Evolutionary conservation across 768 basidiomycete species (phyloP).

Genomic region (Suillus plorans): DNA sequence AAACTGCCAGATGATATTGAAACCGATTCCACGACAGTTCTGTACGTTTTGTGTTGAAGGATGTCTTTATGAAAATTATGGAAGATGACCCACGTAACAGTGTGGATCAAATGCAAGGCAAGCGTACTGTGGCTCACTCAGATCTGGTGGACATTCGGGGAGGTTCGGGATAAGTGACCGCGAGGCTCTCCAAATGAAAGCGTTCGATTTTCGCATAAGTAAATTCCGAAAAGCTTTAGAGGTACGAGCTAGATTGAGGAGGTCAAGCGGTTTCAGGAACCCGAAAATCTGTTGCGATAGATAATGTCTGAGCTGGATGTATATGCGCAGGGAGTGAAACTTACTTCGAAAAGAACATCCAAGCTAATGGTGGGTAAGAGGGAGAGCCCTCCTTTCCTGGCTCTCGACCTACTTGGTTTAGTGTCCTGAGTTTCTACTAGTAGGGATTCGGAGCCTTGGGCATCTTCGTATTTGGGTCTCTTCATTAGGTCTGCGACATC

Average conservation of each 20-base stretch:
- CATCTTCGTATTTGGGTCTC: not conserved
- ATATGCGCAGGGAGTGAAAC: not conserved
- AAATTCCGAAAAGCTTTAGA: slow-evolving; percentile 40
- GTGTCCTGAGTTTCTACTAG: not conserved
- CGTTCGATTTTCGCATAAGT: slow-evolving; percentile 33
- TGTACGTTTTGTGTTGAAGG: slow-evolving; percentile 4
- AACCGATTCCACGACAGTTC: slow-evolving; percentile 25
- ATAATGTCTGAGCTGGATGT: not conserved
- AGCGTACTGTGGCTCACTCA: slow-evolving; percentile 51
- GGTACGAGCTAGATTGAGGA: slow-evolving; percentile 45
- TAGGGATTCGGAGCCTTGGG: not conserved
- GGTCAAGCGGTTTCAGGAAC: slow-evolving; percentile 43
- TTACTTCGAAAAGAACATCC: slow-evolving; percentile 29
- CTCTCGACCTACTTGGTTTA: not conserved
- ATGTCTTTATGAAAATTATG: slow-evolving; percentile 5
- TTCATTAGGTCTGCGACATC: not conserved
- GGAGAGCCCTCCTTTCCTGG: slow-evolving; percentile 11
- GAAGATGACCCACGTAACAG: slow-evolving; percentile 26
- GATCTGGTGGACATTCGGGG: slow-evolving; percentile 45
- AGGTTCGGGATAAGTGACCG: slow-evolving; percentile 37
- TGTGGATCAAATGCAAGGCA: slow-evolving; percentile 46
- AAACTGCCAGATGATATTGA: slow-evolving; percentile 32
- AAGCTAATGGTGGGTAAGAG: slow-evolving; percentile 37
- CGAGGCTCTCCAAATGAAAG: slow-evolving; percentile 34
- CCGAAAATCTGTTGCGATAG: slow-evolving; percentile 38